Percentiles rank a stretch among this genome's conserved stretches.
Conservation (phyloP, 805 yeast genomes). For the Starmera pachycereana region DNA sequence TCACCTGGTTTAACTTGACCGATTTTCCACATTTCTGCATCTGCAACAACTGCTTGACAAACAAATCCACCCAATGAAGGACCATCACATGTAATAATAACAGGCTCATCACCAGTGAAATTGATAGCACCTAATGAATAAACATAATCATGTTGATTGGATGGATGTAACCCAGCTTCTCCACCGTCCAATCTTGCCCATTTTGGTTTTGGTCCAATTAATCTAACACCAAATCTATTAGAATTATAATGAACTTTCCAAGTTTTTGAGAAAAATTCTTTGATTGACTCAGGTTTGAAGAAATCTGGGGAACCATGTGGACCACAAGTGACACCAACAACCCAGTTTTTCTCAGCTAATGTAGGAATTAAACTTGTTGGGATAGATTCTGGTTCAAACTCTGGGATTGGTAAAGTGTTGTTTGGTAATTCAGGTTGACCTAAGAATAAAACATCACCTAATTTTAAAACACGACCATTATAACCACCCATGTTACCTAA, state of each 20-base stretch:
- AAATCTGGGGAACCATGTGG: slow-evolving; percentile 98
- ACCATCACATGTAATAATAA: slow-evolving; percentile 92
- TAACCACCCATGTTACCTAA: slow-evolving; percentile 88
- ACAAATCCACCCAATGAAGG: slow-evolving; percentile 97
- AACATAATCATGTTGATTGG: slow-evolving; percentile 97
- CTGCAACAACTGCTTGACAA: slow-evolving; percentile 91
- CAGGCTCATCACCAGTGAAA: slow-evolving; percentile 98
- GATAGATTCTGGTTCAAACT: slow-evolving; percentile 47
- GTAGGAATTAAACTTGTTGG: slow-evolving; percentile 35
- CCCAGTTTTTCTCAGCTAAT: slow-evolving; percentile 41
- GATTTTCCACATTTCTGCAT: slow-evolving; percentile 96
- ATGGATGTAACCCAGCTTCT: slow-evolving; percentile 95
- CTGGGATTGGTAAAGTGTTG: slow-evolving; percentile 65
- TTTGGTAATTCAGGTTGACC: slow-evolving; percentile 66
- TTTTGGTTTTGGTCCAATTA: slow-evolving; percentile 89
- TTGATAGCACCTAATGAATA: slow-evolving; percentile 94
- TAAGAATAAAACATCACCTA: slow-evolving; percentile 85
- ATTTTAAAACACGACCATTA: slow-evolving; percentile 84
- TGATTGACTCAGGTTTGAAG: slow-evolving; percentile 65
- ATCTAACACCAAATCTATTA: slow-evolving; percentile 90
- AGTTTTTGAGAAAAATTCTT: slow-evolving; percentile 60
- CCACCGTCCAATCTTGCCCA: slow-evolving; percentile 98
- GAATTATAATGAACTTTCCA: slow-evolving; percentile 98
- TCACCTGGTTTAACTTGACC: slow-evolving; percentile 98
- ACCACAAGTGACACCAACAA: slow-evolving; percentile 89